phyloP scores from a whole-genome alignment of 2,329 filamentous ascomycete genomes.

The Penicillium sumatraense region DNA sequence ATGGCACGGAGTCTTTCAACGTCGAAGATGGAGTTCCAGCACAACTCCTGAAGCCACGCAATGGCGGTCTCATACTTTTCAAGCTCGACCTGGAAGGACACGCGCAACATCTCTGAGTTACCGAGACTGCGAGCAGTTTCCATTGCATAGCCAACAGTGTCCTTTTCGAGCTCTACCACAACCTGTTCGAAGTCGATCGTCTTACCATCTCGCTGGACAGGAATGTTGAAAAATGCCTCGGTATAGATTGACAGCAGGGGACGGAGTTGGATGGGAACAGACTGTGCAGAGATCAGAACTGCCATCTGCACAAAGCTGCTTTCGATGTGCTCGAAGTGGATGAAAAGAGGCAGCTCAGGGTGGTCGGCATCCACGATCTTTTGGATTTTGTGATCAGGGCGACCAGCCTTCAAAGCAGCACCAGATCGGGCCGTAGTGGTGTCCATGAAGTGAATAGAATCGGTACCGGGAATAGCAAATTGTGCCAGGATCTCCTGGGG shows the following conservation, averaged over 20 bases:
- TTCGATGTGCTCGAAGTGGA: conserved; percentile 95
- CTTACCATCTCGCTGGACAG: conserved; percentile 76
- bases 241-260: conserved; percentile 83
- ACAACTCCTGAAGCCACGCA: conserved; percentile 80
- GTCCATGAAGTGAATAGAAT: conserved; percentile 93
- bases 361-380: conserved; percentile 72
- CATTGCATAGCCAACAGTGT: conserved; percentile 84
- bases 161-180: conserved; percentile 85
- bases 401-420: conserved; percentile 72
- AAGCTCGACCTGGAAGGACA: conserved; percentile 84
- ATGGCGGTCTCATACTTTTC: conserved; percentile 85
- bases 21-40: conserved; percentile 90
- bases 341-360: conserved; percentile 73
- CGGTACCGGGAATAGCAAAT: conserved; percentile 81
- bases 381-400: conserved; percentile 71
- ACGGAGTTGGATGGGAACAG: conserved; percentile 79
- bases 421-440: conserved; percentile 84
- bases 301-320: conserved; percentile 90
- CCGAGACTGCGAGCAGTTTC: conserved; percentile 70
- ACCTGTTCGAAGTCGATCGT: conserved; percentile 87
- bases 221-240: conserved; percentile 93
- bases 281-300: conserved; percentile 76
- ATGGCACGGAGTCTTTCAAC: conserved; percentile 65
- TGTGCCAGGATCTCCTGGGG: conserved; percentile 78
- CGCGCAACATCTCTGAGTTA: conserved; percentile 78